Percentiles rank a stretch among this genome's conserved stretches.
phyloP scores from a whole-genome alignment of 192 early-diverging fungal species.

The Coemansia aciculifera region DNA sequence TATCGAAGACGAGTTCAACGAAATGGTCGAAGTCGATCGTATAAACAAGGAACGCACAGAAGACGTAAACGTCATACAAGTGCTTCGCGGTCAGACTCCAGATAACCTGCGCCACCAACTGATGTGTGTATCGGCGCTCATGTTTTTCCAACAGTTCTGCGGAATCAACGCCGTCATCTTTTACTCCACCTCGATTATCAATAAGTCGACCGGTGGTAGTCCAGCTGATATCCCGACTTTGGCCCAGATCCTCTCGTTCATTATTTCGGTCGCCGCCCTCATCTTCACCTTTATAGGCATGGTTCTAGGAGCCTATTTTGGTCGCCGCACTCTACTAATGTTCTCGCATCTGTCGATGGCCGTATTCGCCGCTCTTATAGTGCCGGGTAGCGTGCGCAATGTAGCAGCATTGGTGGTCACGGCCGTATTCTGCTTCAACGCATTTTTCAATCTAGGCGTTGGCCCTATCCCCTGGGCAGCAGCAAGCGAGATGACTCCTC shows the following conservation, averaged over 20 bases:
- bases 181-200: conserved; percentile 81
- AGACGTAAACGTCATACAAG: conserved; percentile 51
- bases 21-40: conserved; percentile 59
- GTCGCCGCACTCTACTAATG: conserved; percentile 71
- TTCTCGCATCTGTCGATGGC: conserved; percentile 63
- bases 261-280: conserved; percentile 50
- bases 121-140: conserved; percentile 61
- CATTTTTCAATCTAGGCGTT: conserved; percentile 74
- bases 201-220: conserved; percentile 38
- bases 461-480: conserved; percentile 84
- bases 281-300: conserved; percentile 51
- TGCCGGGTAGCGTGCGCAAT: conserved; percentile 60
- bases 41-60: conserved; percentile 40
- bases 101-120: conserved; percentile 64
- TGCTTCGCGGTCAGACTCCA: conserved; percentile 56
- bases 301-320: conserved; percentile 65
- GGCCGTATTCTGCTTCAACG: conserved; percentile 72
- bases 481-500: conserved; percentile 75
- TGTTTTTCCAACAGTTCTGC: conserved; percentile 79
- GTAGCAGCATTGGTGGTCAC: conserved; percentile 58
- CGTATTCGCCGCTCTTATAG: conserved; percentile 60
- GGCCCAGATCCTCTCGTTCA: conserved; percentile 48
- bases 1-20: conserved; percentile 64
- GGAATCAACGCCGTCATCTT: conserved; percentile 87
- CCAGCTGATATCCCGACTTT: conserved; percentile 47